A percentile compares a stretch with the other conserved stretches of the same genome.
Evolutionary conservation across 2,329 filamentous ascomycete species (phyloP).

Genomic region (Thelonectria discophora): DNA sequence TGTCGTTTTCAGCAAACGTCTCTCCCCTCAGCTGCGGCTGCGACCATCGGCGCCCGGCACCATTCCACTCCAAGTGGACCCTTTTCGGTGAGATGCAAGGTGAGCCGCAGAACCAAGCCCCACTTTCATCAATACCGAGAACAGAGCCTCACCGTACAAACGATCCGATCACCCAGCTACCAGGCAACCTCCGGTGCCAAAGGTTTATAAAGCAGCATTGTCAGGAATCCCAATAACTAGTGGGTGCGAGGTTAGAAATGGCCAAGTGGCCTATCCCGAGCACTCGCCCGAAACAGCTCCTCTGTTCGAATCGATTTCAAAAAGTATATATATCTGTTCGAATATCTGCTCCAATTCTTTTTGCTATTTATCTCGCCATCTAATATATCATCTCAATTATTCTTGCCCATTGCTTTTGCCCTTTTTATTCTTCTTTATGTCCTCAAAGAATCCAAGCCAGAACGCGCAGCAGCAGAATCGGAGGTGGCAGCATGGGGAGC

Average conservation of each 20-base stretch:
- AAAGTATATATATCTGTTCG: conserved; percentile 4
- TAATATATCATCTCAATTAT: conserved; percentile 15
- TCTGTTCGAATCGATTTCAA: conserved; percentile 15
- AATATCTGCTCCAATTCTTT: neutral
- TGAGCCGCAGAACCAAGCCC: neutral
- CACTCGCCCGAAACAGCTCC: neutral
- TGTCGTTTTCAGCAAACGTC: neutral
- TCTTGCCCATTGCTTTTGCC: neutral
- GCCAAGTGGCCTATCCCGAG: neutral
- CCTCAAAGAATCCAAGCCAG: no score
- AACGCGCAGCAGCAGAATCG: no score
- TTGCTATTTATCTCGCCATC: conserved; percentile 1
- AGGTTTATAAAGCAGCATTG: neutral
- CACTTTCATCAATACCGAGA: neutral
- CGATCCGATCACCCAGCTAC: no score
- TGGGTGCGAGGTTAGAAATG: neutral
- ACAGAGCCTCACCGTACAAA: neutral
- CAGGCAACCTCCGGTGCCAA: neutral
- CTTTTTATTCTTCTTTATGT: neutral
- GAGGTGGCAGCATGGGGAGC: no score
- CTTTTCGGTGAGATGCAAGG: neutral
- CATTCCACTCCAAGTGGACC: neutral
- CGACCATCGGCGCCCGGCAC: neutral
- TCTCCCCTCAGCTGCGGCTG: neutral
- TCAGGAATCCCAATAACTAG: neutral